Evolutionary conservation across 257 asterid genomes (phyloP), one percentile per base, ranked within the genome.

Genomic region (Handroanthus guayacan): DNA sequence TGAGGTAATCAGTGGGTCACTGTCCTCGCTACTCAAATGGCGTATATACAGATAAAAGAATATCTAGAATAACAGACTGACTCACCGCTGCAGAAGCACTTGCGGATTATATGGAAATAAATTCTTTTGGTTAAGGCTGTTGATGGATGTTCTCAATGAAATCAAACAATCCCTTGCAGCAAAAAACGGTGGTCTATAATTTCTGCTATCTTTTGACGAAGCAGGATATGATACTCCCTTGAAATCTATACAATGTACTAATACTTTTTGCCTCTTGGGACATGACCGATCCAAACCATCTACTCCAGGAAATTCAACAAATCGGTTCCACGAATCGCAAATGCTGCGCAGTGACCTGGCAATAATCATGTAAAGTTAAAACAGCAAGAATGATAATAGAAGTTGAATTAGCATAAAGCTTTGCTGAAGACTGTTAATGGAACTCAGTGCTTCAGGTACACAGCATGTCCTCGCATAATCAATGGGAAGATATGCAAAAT

Each of bases 31-130:
- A 47, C 1, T 47, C 11, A 31, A 51, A 5, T 1, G 36, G 38
- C 39, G 37, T 69, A 70, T 18, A 60, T 48, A 47, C 60, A 68
- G 45, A 34, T 75, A 65, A 58, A 51, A 67, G 62, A 25, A 45
- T n/a, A 55, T 25, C 66, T 45, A 62, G 41, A 65, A 18, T 44
- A 63, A 58, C 43, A 71, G 50, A 73, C 2, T 56, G 52, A 60
- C 87, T 78, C 75, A 95, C 99, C 98, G 92, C 17, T 67, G 81
- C 62, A 95, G 82, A 73, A 95, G 92, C 62, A 83, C 98, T 81
- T 81, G 78, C 6, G 98, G 97, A 78, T 92, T 91, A 75, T 95
- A 95, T 0, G 99, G 98, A 76, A 95, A 92, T 62, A 95, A 79
- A n/a, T 83, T 81, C 84, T 91, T 95, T 69, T 79, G 86, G 87